Conservation (phyloP, 257 asterid species). For the Capsicum chinense region DNA sequence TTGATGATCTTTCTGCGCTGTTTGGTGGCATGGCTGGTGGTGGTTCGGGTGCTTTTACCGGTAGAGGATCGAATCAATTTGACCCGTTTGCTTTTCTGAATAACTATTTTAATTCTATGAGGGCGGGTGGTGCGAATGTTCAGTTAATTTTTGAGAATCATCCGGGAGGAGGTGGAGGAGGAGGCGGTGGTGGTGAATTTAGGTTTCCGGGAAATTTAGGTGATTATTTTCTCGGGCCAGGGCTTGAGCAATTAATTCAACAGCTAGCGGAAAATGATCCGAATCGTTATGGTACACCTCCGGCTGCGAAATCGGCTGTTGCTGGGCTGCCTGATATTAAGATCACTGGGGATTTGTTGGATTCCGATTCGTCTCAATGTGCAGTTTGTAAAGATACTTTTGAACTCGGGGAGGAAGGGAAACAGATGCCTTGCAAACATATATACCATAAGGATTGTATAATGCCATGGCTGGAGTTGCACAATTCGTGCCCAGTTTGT, state of each 20-base stretch:
- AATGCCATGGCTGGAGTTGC: slow-evolving; percentile 88
- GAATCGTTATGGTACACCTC: slow-evolving; percentile 83
- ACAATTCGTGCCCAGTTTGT: slow-evolving; percentile 92
- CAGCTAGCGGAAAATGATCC: slow-evolving; percentile 90
- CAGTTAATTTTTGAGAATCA: slow-evolving; percentile 73
- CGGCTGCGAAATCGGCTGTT: slow-evolving; percentile 76
- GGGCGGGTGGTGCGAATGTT: slow-evolving; percentile 63
- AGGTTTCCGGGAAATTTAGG: slow-evolving; percentile 65
- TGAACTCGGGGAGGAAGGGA: slow-evolving; percentile 63
- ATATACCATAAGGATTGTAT: slow-evolving; percentile 85
- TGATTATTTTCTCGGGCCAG: slow-evolving; percentile 81
- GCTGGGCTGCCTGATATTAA: slow-evolving; percentile 69
- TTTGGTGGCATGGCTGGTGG: slow-evolving; percentile 32
- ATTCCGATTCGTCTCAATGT: slow-evolving; percentile 68
- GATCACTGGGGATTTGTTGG: slow-evolving; percentile 54
- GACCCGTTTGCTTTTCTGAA: slow-evolving; percentile 62
- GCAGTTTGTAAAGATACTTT: slow-evolving; percentile 90
- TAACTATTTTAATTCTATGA: slow-evolving; percentile 54
- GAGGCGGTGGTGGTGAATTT: slow-evolving; percentile 41
- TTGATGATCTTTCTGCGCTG: slow-evolving; percentile 35
- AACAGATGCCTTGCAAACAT: slow-evolving; percentile 90
- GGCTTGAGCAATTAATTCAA: slow-evolving; percentile 83
- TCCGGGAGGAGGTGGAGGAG: slow-evolving; percentile 47
- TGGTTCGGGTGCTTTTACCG: slow-evolving; percentile 16
- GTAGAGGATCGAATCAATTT: slow-evolving; percentile 62